phyloP scores from a whole-genome alignment of 164 flowering plant species.

The Platanus orientalis region DNA sequence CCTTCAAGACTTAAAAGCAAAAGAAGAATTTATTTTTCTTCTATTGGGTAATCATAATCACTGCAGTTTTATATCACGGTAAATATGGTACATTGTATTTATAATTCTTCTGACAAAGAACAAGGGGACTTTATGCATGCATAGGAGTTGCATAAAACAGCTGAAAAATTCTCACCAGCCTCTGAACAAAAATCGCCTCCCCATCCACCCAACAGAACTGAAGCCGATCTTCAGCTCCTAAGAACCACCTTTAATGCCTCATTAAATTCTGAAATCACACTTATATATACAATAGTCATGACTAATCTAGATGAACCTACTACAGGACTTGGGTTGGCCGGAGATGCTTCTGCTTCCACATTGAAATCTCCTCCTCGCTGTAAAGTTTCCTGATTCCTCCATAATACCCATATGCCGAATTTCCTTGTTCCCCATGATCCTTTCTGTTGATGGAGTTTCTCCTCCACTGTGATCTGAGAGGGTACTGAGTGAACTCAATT shows the following conservation, averaged over 20 bases:
- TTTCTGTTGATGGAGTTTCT: conserved; percentile 46
- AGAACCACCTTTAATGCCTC: too few species aligned
- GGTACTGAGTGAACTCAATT: conserved; percentile 83
- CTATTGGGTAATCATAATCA: too few species aligned
- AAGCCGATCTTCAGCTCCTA: conserved; percentile 7
- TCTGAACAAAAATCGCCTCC: too few species aligned
- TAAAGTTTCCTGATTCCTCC: conserved; percentile 81
- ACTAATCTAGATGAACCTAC: conserved; percentile 22
- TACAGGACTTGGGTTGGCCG: conserved; percentile 74
- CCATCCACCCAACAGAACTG: too few species aligned
- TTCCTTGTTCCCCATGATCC: conserved; percentile 80
- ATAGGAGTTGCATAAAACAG: background rate
- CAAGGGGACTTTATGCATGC: too few species aligned
- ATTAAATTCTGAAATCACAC: too few species aligned
- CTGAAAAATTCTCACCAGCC: background rate
- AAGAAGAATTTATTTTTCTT: too few species aligned
- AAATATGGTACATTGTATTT: background rate
- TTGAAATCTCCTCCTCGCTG: conserved; percentile 48
- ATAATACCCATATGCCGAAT: conserved; percentile 77
- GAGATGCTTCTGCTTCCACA: conserved; percentile 73
- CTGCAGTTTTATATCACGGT: too few species aligned
- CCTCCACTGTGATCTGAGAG: conserved; percentile 82
- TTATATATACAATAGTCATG: background rate
- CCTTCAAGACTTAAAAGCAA: too few species aligned
- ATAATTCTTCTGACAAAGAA: conserved; percentile 1